phyloP scores from a whole-genome alignment of 441 rosid species.

The Erysimum cheiri region DNA sequence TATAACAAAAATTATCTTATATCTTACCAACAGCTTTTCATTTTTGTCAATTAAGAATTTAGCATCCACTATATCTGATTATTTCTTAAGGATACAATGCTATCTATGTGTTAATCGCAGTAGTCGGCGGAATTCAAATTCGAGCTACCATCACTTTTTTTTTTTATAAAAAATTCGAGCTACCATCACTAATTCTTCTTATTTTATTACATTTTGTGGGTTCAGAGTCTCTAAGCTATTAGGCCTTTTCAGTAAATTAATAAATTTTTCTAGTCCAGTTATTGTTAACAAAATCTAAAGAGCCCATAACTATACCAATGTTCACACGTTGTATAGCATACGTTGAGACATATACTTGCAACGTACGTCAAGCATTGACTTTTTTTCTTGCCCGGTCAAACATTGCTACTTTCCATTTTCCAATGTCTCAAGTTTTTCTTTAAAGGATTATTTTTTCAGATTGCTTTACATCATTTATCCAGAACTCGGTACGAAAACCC shows the following conservation, averaged over 20 bases:
- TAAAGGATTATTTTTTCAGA: neutral
- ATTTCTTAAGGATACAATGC: too few species aligned
- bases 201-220: too few species aligned
- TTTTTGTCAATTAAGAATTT: too few species aligned
- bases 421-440: neutral
- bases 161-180: too few species aligned
- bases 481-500: neutral
- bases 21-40: too few species aligned
- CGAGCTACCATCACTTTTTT: too few species aligned
- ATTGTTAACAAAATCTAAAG: neutral
- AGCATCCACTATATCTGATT: too few species aligned
- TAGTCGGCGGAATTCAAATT: too few species aligned
- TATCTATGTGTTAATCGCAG: too few species aligned
- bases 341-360: neutral
- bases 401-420: neutral
- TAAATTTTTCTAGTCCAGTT: neutral
- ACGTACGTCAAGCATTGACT: neutral
- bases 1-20: too few species aligned
- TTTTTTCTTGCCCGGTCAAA: neutral
- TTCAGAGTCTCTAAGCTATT: neutral
- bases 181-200: too few species aligned
- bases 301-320: neutral
- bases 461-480: neutral
- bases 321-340: too few species aligned
- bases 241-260: constrained; percentile 4